A percentile compares a stretch with the other conserved stretches of the same genome.
Evolutionary conservation across 176 grass and related monocot species (phyloP).

Genomic region (Eleusine coracana): DNA sequence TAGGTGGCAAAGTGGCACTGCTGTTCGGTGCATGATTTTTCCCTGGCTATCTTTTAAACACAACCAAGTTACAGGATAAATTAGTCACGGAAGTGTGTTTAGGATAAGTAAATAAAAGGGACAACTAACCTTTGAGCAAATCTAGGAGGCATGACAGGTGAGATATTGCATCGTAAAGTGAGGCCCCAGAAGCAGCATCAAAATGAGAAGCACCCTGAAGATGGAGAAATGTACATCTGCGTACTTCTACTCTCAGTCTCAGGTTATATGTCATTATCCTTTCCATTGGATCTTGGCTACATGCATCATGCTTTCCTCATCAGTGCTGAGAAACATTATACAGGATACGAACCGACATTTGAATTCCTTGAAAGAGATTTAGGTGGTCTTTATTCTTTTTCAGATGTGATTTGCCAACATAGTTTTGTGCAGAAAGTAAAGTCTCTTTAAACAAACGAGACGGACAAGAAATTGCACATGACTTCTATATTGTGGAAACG

Average conservation of each 20-base stretch:
- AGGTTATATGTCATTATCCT: constrained; percentile 41
- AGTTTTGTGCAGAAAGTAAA: not conserved
- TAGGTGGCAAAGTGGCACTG: not conserved
- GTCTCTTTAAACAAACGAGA: constrained; percentile 38
- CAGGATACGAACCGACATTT: not conserved
- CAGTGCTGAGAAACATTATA: not conserved
- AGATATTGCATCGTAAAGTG: constrained; percentile 42
- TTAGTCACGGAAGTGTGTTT: constrained; percentile 15
- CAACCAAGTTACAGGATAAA: too few species aligned
- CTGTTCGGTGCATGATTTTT: constrained; percentile 7
- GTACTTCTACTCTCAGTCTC: constrained; percentile 28
- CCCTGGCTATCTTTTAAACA: not conserved
- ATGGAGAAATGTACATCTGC: constrained; percentile 38
- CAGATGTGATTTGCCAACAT: constrained; percentile 6
- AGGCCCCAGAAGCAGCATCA: constrained; percentile 32
- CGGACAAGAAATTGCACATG: constrained; percentile 9
- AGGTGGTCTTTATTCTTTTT: not conserved
- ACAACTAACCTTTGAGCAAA: constrained; percentile 45
- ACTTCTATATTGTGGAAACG: constrained; percentile 48
- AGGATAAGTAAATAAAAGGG: constrained; percentile 7
- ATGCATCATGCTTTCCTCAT: not conserved
- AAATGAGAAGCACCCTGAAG: constrained; percentile 35
- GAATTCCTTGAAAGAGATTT: not conserved
- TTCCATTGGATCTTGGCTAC: constrained; percentile 19
- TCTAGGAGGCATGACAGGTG: constrained; percentile 44